phyloP scores from a whole-genome alignment of 257 asterid species.

The Solanum corneliomulleri region DNA sequence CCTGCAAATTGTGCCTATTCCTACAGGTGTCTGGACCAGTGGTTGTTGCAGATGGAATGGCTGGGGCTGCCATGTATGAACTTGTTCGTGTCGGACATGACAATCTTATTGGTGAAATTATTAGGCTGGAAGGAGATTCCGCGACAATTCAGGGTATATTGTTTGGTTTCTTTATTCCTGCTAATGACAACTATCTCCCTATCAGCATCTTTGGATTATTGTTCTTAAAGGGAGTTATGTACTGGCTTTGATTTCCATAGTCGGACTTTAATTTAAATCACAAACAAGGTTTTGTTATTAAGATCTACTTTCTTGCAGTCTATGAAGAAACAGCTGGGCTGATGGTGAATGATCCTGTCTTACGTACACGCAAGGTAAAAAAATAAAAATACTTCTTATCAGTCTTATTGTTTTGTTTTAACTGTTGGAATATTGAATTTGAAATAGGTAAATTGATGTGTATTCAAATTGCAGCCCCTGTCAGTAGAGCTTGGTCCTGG shows the following conservation, averaged over 20 bases:
- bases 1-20: neutral
- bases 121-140: conserved; percentile 94
- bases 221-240: neutral
- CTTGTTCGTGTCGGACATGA: conserved; percentile 96
- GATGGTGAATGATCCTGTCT: conserved; percentile 90
- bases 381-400: neutral
- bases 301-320: conserved; percentile 36
- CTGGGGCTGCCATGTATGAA: conserved; percentile 98
- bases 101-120: conserved; percentile 91
- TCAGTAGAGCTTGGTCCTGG: conserved; percentile 98
- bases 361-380: conserved; percentile 82
- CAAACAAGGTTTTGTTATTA: neutral
- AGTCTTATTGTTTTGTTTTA: neutral
- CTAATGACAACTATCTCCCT: neutral
- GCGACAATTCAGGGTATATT: conserved; percentile 86
- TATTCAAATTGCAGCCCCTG: conserved; percentile 48
- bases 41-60: conserved; percentile 98
- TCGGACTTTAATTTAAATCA: neutral
- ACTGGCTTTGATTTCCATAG: neutral
- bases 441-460: neutral
- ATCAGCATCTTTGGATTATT: neutral
- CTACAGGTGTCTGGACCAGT: conserved; percentile 91
- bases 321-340: conserved; percentile 97
- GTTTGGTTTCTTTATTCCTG: neutral
- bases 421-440: neutral